Conservation (phyloP, 2,329 filamentous ascomycete genomes). For the Penicillium sp. region DNA sequence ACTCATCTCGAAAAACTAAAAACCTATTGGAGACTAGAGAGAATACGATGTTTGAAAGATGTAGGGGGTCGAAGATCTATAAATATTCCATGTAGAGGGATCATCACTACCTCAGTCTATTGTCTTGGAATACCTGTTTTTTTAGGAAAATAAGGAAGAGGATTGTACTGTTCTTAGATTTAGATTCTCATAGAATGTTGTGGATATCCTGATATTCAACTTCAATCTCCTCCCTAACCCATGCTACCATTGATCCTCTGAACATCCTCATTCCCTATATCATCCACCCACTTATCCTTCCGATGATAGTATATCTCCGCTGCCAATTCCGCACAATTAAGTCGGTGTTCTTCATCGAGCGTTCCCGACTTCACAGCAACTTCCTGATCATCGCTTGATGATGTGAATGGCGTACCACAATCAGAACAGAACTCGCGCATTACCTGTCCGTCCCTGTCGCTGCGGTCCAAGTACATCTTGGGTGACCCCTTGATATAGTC, state of each 20-base stretch:
- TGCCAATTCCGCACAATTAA: neutral
- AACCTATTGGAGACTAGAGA: too few relatives aligned
- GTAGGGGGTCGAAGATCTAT: neutral
- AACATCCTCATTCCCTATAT: neutral
- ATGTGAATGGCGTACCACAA: neutral
- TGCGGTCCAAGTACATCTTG: neutral
- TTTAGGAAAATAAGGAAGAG: too few relatives aligned
- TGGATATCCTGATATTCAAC: too few relatives aligned
- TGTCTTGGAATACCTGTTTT: too few relatives aligned
- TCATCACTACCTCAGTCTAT: too few relatives aligned
- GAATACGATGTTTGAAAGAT: neutral
- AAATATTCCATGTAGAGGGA: neutral
- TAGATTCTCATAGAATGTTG: too few relatives aligned
- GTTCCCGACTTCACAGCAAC: neutral
- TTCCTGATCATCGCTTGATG: neutral
- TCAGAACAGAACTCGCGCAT: neutral
- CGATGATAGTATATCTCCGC: neutral
- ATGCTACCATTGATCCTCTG: neutral
- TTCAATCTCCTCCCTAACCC: neutral
- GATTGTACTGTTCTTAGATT: too few relatives aligned
- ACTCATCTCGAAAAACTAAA: neutral
- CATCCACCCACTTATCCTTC: neutral
- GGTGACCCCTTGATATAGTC: neutral
- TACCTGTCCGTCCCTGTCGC: neutral
- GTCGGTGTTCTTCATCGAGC: neutral